Evolutionary conservation across 2,329 filamentous ascomycete species (phyloP).

Genomic region (Penicillium vulpinum): DNA sequence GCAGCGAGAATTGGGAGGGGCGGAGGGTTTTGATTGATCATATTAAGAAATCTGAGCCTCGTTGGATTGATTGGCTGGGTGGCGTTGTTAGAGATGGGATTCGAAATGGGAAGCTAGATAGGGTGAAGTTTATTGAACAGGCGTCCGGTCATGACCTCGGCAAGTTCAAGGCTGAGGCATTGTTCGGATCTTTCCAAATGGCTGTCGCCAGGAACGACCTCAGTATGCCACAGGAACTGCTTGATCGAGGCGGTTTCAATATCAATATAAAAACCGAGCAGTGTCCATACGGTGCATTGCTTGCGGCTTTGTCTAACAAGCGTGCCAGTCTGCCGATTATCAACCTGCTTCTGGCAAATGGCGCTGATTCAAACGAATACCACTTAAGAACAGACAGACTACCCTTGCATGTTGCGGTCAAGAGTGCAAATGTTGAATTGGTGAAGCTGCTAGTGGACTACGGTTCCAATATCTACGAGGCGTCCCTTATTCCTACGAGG

Average conservation of each 20-base stretch:
- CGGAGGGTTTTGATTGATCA: neutral
- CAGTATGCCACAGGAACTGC: neutral
- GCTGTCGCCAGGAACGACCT: neutral
- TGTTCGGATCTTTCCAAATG: neutral
- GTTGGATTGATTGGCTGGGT: neutral
- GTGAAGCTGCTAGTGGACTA: neutral
- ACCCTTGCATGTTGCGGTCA: neutral
- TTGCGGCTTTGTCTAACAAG: too few relatives aligned
- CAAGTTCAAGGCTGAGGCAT: neutral
- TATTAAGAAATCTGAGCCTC: too few relatives aligned
- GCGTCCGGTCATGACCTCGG: neutral
- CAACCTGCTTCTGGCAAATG: neutral
- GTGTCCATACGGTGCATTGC: neutral
- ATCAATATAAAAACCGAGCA: neutral
- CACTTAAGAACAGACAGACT: neutral
- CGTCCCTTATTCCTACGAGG: neutral
- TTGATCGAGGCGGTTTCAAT: neutral
- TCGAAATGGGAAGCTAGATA: neutral
- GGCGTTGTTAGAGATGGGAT: neutral
- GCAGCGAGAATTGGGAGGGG: neutral
- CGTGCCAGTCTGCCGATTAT: neutral
- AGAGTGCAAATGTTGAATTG: neutral
- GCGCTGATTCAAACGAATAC: neutral
- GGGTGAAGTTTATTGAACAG: too few relatives aligned
- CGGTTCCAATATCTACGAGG: neutral